A percentile compares a stretch with the other conserved stretches of the same genome.
phyloP scores from a whole-genome alignment of 768 basidiomycete genomes.

The Termitomyces sp. region DNA sequence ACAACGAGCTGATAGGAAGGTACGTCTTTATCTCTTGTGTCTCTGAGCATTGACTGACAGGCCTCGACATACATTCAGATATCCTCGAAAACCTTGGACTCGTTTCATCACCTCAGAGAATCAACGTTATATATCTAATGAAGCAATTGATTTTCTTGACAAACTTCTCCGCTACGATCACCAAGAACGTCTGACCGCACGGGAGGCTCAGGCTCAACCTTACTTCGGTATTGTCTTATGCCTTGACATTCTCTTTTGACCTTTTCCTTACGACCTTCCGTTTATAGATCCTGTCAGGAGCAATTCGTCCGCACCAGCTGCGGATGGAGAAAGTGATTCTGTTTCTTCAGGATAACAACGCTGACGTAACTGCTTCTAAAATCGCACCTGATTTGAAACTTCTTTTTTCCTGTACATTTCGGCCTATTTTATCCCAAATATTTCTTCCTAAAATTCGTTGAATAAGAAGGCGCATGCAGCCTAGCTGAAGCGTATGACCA shows the following conservation, averaged over 20 bases:
- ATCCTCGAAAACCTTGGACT: conserved; percentile 92
- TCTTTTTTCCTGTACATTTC: conserved; percentile 10
- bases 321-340: conserved; percentile 64
- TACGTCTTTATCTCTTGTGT: conserved; percentile 19
- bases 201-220: conserved; percentile 87
- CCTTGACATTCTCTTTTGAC: conserved; percentile 4
- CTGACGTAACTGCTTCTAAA: conserved; percentile 9
- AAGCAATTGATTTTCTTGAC: conserved; percentile 94
- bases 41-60: conserved; percentile 1
- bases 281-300: conserved; percentile 62
- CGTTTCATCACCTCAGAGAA: conserved; percentile 95
- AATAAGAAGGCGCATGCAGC: not conserved
- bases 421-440: conserved; percentile 9
- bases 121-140: conserved; percentile 93
- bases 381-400: conserved; percentile 11
- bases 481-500: not conserved
- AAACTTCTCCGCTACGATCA: conserved; percentile 96
- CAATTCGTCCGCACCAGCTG: conserved; percentile 33
- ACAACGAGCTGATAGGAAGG: conserved; percentile 92
- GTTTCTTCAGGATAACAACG: conserved; percentile 38
- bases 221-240: conserved; percentile 69
- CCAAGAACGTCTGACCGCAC: conserved; percentile 92
- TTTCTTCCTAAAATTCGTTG: conserved; percentile 1
- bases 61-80: conserved; percentile 39
- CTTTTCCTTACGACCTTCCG: conserved; percentile 11